A percentile compares a stretch with the other conserved stretches of the same genome.
Evolutionary conservation across 345 rosid species (phyloP).

Genomic region (Syzygium aqueum): DNA sequence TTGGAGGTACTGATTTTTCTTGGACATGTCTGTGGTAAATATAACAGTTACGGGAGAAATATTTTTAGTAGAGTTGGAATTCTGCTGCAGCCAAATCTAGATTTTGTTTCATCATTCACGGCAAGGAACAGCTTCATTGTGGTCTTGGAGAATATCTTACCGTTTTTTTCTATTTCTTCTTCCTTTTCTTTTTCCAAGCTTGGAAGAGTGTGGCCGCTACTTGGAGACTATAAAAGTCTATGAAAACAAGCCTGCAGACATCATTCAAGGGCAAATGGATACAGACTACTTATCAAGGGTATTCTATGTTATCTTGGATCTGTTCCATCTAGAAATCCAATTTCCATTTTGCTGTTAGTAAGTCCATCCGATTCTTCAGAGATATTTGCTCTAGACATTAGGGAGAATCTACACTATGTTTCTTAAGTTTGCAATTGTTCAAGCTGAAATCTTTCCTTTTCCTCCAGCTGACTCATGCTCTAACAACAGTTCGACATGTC

Average conservation of each 20-base stretch:
- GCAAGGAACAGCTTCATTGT: background rate
- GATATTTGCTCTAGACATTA: background rate
- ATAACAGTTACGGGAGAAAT: background rate
- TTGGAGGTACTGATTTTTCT: slow-evolving; percentile 47
- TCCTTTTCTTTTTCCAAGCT: slow-evolving; percentile 19
- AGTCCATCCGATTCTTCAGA: background rate
- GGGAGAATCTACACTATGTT: background rate
- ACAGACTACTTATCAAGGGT: slow-evolving; percentile 84
- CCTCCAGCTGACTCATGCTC: slow-evolving; percentile 61
- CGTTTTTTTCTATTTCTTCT: background rate
- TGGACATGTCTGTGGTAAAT: background rate
- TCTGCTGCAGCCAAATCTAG: background rate
- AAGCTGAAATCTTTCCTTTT: slow-evolving; percentile 5
- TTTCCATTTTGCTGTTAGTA: background rate
- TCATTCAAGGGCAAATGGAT: slow-evolving; percentile 92
- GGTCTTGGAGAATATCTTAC: background rate
- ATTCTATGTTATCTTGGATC: background rate
- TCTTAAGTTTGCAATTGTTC: background rate
- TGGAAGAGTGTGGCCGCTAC: slow-evolving; percentile 94
- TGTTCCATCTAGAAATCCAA: background rate
- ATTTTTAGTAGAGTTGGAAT: background rate
- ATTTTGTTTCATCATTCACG: background rate
- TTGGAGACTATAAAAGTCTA: slow-evolving; percentile 92
- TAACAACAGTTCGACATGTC: slow-evolving; percentile 70
- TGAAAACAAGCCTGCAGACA: slow-evolving; percentile 94